Evolutionary conservation across 163 green algal species (phyloP).

Genomic region (Prototheca cutis): DNA sequence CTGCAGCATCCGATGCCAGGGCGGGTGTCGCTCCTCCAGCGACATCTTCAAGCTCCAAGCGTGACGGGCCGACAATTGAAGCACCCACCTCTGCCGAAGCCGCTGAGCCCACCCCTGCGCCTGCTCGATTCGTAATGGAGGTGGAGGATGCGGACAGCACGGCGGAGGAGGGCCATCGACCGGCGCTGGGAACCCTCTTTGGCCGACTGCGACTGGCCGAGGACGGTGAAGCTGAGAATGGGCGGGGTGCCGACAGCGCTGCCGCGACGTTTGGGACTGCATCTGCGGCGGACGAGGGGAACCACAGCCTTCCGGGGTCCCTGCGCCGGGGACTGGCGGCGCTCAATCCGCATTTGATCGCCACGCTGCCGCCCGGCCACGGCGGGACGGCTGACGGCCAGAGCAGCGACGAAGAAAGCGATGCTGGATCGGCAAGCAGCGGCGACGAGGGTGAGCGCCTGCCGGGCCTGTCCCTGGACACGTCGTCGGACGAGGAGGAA

Average conservation of each 20-base stretch:
- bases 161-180: background rate
- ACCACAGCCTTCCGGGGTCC: background rate
- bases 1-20: background rate
- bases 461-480: background rate
- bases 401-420: background rate
- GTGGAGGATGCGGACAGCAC: constrained; percentile 20
- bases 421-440: background rate
- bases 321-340: background rate
- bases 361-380: background rate
- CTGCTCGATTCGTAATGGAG: constrained; percentile 30
- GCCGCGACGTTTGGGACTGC: no score
- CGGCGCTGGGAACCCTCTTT: constrained; percentile 14
- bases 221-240: background rate
- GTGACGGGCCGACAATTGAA: background rate
- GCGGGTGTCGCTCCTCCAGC: background rate
- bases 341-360: background rate
- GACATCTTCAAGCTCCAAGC: background rate
- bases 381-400: background rate
- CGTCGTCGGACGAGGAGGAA: background rate
- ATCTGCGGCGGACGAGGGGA: background rate
- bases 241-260: background rate
- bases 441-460: background rate
- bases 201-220: constrained; percentile 16
- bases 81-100: background rate
- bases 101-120: background rate